Evolutionary conservation across 2,329 filamentous ascomycete genomes (phyloP).

Genomic region (Clathrospora elynae): DNA sequence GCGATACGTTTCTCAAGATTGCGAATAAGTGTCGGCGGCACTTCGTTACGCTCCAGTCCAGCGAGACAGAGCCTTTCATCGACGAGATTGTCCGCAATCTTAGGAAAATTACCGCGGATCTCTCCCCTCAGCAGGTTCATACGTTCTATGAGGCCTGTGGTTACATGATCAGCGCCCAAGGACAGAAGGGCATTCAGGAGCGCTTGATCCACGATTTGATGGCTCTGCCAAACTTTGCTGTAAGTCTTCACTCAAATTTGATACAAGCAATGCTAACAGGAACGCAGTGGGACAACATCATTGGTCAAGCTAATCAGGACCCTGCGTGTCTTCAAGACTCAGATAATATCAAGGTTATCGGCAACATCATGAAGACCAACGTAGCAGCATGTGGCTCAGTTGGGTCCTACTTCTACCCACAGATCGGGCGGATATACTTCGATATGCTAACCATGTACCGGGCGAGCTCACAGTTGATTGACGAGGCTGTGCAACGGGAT

Average conservation of each 20-base stretch:
- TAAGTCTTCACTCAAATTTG: slow-evolving; percentile 30
- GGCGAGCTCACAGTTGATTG: slow-evolving; percentile 94
- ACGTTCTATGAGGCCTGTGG: slow-evolving; percentile 99
- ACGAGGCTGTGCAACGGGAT: slow-evolving; percentile 84
- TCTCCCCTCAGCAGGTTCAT: slow-evolving; percentile 95
- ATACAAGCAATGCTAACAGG: slow-evolving; percentile 18
- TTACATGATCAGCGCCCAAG: slow-evolving; percentile 98
- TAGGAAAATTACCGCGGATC: slow-evolving; percentile 91
- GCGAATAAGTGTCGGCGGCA: slow-evolving; percentile 97
- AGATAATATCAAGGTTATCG: slow-evolving; percentile 97
- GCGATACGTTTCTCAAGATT: slow-evolving; percentile 99
- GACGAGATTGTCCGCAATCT: slow-evolving; percentile 97
- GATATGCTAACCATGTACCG: slow-evolving; percentile 99
- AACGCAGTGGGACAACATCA: slow-evolving; percentile 83
- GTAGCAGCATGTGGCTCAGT: slow-evolving; percentile 98
- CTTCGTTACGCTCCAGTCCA: slow-evolving; percentile 93
- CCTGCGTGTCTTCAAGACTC: slow-evolving; percentile 86
- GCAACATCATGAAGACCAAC: slow-evolving; percentile 99
- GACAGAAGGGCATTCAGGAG: slow-evolving; percentile 92
- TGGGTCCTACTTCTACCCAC: slow-evolving; percentile 95
- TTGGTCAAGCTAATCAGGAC: slow-evolving; percentile 81
- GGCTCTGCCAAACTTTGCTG: slow-evolving; percentile 85
- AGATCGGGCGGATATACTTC: slow-evolving; percentile 95
- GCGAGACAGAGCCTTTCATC: slow-evolving; percentile 94
- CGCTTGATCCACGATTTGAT: slow-evolving; percentile 89